Evolutionary conservation across 1,284 basidiomycete species (phyloP), one percentile per base, ranked within the genome.

Genomic region (Cutaneotrichosporon cyanovorans): DNA sequence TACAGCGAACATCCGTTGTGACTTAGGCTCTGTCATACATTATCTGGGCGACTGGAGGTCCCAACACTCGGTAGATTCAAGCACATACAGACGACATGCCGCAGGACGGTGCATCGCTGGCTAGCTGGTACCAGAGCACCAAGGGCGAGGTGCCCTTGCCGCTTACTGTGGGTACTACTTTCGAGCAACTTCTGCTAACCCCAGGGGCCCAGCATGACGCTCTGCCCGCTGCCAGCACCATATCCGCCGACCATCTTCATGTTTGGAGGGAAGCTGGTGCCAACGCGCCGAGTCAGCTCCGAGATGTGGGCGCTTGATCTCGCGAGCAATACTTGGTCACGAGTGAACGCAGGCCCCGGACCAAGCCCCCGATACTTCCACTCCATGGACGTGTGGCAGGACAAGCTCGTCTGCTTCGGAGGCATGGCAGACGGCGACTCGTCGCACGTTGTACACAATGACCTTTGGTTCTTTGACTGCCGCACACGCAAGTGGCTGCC

Each of bases 281-380:
- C 85, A 5, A 85, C 86, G 53, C 82, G 88, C 25, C 79, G 83
- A 53, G 87, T 93, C 82, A 83, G 89, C 37, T 79, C 84, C 22
- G 87, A 91, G 70, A 80, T 93, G 63, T 92, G 89, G 73, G 75
- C 81, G 35, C 87, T 95, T 64, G 84, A 92, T 73, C 74, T 93
- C 55, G 75, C 81, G 52, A 80, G 82, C 1, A 82, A 84, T 60
- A 72, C 75, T 15, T 95, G 90, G 90, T 79, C 83, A 56, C 81
- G 76, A 61, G 67, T 90, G 6, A 69, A 74, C 2, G 77, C 81
- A n/a, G 76, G 65, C 5, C 38, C 47, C 3, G 66, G 62, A n/a
- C 65, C 88, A 0, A 77, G 80, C 42, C 78, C 86, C 30, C 79
- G 88, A 37, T 95, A 93, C 68, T 93, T 93, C 62, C 89, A 93